Percentiles rank a stretch among this genome's conserved stretches.
These are phyloP conservation scores for Tripterygium wilfordii DNA, from an alignment of 177 flowering plant species.

Conservation along the genomic window DNA sequence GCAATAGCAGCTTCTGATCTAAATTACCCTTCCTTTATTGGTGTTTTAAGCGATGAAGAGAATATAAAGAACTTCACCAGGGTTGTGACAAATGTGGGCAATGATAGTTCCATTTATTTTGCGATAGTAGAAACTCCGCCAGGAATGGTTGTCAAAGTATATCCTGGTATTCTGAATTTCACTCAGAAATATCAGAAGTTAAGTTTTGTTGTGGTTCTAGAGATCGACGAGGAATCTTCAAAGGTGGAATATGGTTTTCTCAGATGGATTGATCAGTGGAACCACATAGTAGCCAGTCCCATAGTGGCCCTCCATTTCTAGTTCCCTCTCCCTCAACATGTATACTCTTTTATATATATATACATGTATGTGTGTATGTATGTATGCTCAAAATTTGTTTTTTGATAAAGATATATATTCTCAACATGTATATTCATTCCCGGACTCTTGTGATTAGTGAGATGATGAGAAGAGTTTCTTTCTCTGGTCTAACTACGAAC, in stretches of 20 bases:
- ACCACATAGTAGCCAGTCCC: conserved; percentile 15
- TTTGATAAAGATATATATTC: too few relatives aligned
- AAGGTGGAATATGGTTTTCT: conserved; percentile 6
- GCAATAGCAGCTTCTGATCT: conserved; percentile 4
- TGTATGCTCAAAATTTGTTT: too few relatives aligned
- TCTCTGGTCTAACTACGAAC: too few relatives aligned
- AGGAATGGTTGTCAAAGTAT: conserved; percentile 18
- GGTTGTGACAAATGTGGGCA: conserved; percentile 27
- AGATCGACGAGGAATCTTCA: conserved; percentile 2
- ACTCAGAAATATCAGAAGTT: conserved; percentile 17
- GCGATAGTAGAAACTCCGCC: conserved; percentile 16
- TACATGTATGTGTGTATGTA: too few relatives aligned
- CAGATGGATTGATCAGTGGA: conserved; percentile 17
- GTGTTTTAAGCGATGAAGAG: conserved; percentile 6
- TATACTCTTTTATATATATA: too few relatives aligned
- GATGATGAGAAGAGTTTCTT: too few relatives aligned
- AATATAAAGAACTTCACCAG: conserved; percentile 14
- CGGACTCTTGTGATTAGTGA: too few relatives aligned
- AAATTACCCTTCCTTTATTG: conserved; percentile 28
- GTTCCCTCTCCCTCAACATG: too few relatives aligned
- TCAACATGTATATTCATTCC: too few relatives aligned
- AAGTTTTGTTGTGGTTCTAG: conserved; percentile 10
- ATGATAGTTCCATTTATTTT: conserved; percentile 9
- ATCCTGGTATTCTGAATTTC: conserved; percentile 22
- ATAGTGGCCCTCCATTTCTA: conserved; percentile 9